A percentile compares a stretch with the other conserved stretches of the same genome.
Conservation (phyloP, 257 asterid genomes). For the Gentiana dahurica region DNA sequence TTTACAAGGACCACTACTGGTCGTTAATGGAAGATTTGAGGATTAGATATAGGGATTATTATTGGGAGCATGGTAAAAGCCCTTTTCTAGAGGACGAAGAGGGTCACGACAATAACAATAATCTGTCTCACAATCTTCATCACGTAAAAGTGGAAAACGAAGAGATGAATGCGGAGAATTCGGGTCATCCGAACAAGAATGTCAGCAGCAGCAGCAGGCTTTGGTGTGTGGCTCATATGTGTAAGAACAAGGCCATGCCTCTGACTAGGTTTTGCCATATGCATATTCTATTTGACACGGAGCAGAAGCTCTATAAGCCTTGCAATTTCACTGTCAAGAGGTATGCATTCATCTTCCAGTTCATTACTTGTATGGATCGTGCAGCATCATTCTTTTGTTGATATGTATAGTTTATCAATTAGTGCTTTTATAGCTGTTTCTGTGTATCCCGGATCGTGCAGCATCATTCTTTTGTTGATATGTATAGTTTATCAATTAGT, state of each 20-base stretch:
- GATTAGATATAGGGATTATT: slow-evolving; percentile 45
- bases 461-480: no score
- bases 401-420: no score
- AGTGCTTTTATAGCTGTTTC: no score
- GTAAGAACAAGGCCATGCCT: slow-evolving; percentile 55
- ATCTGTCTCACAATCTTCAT: background rate
- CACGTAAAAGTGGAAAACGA: slow-evolving; percentile 7
- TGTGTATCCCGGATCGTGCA: no score
- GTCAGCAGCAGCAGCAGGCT: slow-evolving; percentile 8
- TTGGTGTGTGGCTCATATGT: slow-evolving; percentile 34
- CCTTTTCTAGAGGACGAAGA: slow-evolving; percentile 58
- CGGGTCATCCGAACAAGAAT: background rate
- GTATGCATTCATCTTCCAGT: slow-evolving; percentile 21
- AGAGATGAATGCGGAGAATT: background rate
- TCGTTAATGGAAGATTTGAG: slow-evolving; percentile 76
- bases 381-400: no score
- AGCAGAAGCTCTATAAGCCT: slow-evolving; percentile 79
- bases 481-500: no score
- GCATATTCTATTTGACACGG: slow-evolving; percentile 65
- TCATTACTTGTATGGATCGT: no score
- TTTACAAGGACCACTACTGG: slow-evolving; percentile 76
- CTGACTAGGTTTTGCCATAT: slow-evolving; percentile 45
- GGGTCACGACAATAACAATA: slow-evolving; percentile 10
- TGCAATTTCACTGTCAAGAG: slow-evolving; percentile 68
- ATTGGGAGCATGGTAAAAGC: slow-evolving; percentile 69